Percentiles rank a stretch among this genome's conserved stretches.
Conservation (phyloP, 2,329 filamentous ascomycete genomes). For the Mollisiaceae sp. region DNA sequence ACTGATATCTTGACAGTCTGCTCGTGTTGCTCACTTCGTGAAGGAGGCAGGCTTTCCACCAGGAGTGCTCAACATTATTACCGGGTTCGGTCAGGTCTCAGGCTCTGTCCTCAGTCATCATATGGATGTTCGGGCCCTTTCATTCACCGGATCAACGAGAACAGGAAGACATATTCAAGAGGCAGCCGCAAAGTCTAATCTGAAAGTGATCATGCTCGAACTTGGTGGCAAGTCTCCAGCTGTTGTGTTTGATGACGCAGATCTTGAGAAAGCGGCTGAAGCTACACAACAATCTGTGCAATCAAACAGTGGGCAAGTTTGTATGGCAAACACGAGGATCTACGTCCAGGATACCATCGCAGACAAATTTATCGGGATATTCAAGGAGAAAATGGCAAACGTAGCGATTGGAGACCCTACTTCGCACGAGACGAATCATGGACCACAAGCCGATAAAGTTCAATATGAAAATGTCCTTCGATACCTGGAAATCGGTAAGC, state of each 20-base stretch:
- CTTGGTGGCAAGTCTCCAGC: conserved; percentile 68
- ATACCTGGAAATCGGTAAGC: conserved; percentile 35
- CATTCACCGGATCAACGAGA: conserved; percentile 75
- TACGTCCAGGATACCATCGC: conserved; percentile 35
- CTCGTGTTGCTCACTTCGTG: conserved; percentile 46
- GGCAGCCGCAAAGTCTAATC: conserved; percentile 59
- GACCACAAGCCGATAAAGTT: conserved; percentile 33
- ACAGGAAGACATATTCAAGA: conserved; percentile 77
- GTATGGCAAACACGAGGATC: conserved; percentile 35
- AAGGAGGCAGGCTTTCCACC: conserved; percentile 41
- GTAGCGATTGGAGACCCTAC: conserved; percentile 31
- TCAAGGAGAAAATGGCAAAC: conserved; percentile 29
- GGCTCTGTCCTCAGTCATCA: conserved; percentile 41
- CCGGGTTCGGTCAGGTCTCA: conserved; percentile 45
- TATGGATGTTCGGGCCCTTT: conserved; percentile 47
- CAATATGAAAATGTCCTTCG: conserved; percentile 31
- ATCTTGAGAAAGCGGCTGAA: conserved; percentile 43
- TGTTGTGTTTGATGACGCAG: conserved; percentile 66
- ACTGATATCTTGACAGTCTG: conserved; percentile 44
- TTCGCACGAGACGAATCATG: conserved; percentile 27
- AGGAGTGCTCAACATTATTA: conserved; percentile 48
- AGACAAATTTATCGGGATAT: conserved; percentile 31
- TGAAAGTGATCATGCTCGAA: conserved; percentile 67
- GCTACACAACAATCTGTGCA: conserved; percentile 30
- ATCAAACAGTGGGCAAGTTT: conserved; percentile 35